A percentile compares a stretch with the other conserved stretches of the same genome.
phyloP scores from a whole-genome alignment of 2,329 filamentous ascomycete species.

The Sporothrix dimorphospora region DNA sequence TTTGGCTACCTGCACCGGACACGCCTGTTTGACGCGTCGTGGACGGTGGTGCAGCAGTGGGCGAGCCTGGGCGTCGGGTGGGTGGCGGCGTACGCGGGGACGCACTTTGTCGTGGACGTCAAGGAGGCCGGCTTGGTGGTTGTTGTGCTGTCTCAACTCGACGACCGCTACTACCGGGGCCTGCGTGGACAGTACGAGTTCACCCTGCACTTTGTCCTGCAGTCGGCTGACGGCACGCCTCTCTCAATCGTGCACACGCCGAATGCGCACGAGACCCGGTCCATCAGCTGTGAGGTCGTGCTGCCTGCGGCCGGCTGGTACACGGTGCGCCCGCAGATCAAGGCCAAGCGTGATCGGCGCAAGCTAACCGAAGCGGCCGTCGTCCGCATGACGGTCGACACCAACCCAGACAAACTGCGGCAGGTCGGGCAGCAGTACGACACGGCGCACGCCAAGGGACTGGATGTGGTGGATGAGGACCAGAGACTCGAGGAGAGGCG shows the following conservation, averaged over 20 bases:
- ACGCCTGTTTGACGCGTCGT: constrained; percentile 50
- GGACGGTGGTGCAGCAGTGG: constrained; percentile 52
- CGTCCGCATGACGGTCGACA: constrained; percentile 51
- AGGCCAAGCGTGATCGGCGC: constrained; percentile 52
- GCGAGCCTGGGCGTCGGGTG: constrained; percentile 48
- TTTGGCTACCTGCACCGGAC: constrained; percentile 52
- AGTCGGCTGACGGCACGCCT: background rate
- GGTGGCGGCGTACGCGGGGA: constrained; percentile 50
- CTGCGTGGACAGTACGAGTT: constrained; percentile 51
- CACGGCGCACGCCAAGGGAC: constrained; percentile 54
- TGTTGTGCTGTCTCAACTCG: constrained; percentile 51
- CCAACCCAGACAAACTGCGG: constrained; percentile 65
- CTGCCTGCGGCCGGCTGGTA: constrained; percentile 68
- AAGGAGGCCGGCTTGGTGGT: constrained; percentile 48
- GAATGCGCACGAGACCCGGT: constrained; percentile 47
- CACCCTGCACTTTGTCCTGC: constrained; percentile 46
- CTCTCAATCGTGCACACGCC: constrained; percentile 41
- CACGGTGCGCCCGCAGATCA: constrained; percentile 70
- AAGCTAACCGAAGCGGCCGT: constrained; percentile 60
- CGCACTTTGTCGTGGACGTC: constrained; percentile 49
- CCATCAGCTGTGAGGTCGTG: constrained; percentile 71
- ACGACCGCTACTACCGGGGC: constrained; percentile 50
- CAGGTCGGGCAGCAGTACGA: constrained; percentile 63
- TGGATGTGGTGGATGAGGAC: constrained; percentile 30
- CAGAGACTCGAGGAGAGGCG: constrained; percentile 21